Evolutionary conservation across 78 protist genomes (phyloP).

Genomic region (Speleostelium caveatum): DNA sequence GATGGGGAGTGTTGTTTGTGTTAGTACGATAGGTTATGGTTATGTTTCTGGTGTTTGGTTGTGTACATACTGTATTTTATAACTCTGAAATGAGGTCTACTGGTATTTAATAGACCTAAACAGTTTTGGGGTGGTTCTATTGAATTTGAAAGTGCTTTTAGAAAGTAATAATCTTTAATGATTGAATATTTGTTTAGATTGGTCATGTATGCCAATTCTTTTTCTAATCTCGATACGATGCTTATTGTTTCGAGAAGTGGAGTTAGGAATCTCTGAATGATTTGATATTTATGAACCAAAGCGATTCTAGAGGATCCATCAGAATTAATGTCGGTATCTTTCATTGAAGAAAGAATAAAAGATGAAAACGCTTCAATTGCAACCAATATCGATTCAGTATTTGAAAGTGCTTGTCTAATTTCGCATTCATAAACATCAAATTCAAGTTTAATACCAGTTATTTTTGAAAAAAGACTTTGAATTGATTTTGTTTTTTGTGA

Average conservation of each 20-base stretch:
- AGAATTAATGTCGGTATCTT: background rate
- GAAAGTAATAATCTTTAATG: slow-evolving; percentile 11
- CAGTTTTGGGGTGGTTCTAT: slow-evolving; percentile 42
- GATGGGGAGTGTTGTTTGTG: too few relatives aligned
- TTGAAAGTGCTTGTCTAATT: slow-evolving; percentile 49
- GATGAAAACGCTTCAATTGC: slow-evolving; percentile 31
- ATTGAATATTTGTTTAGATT: slow-evolving; percentile 21
- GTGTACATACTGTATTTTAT: slow-evolving; percentile 36
- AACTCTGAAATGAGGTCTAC: slow-evolving; percentile 59
- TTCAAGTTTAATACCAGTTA: slow-evolving; percentile 28
- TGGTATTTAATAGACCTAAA: slow-evolving; percentile 33
- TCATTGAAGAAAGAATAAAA: slow-evolving; percentile 21
- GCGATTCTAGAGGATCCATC: background rate
- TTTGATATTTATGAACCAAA: slow-evolving; percentile 28
- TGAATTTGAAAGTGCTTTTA: background rate
- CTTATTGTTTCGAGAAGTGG: slow-evolving; percentile 3
- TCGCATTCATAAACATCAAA: slow-evolving; percentile 50
- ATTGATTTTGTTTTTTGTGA: background rate
- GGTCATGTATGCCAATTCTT: background rate
- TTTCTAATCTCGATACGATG: background rate
- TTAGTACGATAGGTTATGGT: too few relatives aligned
- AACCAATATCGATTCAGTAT: slow-evolving; percentile 36
- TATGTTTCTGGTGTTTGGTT: too few relatives aligned
- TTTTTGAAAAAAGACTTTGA: background rate
- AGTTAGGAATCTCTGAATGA: slow-evolving; percentile 33